Evolutionary conservation across 805 yeast genomes (phyloP), one percentile per base, ranked within the genome.

Genomic region (Candida xyloterini): DNA sequence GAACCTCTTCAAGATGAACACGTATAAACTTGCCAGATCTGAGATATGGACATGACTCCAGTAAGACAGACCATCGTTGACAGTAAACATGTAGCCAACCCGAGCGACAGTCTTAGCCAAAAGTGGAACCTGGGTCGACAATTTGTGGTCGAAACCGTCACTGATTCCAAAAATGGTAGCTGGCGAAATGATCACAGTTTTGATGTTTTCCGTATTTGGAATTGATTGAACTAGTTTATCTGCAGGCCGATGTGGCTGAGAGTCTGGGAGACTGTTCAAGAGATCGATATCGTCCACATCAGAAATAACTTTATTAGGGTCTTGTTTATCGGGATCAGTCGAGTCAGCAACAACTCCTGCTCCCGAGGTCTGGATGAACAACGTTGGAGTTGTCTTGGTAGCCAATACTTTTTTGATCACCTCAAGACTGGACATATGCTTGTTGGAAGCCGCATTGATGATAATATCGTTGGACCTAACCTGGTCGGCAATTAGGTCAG

Each of bases 251-350:
- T 63, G 68, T 5, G 65, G 65, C 31, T 60, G 65, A 3, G 46
- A 43, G 11, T 41, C 43, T 6, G 55, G 54, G 27, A 61, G 49
- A 3, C 56, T 30, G 32, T 53, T 56, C 39, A 64, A 50, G 29
- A 53, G 56, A 30, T 53, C 58, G 43, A 59, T 60, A 40, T 52
- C 45, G 24, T 65, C 53, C 7, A 68, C 73, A 10, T 67, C 57
- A 27, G 68, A 55, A 38, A 70, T 73, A 34, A 70, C 50, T 44
- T 59, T 55, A 15, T 59, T 61, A 25, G 74, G 55, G 47, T 70
- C 68, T 15, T 76, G 66, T 42, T 73, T 74, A 7, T 66, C 70
- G 11, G 69, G 65, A 39, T 71, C 73, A 5, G 76, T 77, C 59
- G 68, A 63, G 9, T 77, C 78, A 27, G 69, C 68, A 23, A 64